Evolutionary conservation across 2,329 filamentous ascomycete species (phyloP).

Genomic region (Pleochaeta shiraiana): DNA sequence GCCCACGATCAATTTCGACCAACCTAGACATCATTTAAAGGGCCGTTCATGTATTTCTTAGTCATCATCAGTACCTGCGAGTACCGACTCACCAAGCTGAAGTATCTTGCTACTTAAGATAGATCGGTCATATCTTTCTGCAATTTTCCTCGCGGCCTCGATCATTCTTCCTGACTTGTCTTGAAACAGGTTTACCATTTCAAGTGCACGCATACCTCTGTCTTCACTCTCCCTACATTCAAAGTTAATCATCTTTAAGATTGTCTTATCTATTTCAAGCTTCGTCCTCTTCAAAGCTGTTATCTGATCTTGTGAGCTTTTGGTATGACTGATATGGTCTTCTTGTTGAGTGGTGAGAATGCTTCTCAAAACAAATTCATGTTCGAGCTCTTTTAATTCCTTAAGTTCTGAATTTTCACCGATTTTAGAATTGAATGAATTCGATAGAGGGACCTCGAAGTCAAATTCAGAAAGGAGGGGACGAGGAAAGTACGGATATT

Average conservation of each 20-base stretch:
- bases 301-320: conserved; percentile 41
- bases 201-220: conserved; percentile 79
- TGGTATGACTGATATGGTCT: conserved; percentile 49
- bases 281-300: conserved; percentile 47
- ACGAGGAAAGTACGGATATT: conserved; percentile 80
- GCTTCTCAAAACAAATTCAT: conserved; percentile 55
- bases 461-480: conserved; percentile 85
- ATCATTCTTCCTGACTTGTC: conserved; percentile 77
- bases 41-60: conserved; percentile 5
- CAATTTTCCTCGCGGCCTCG: conserved; percentile 77
- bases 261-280: conserved; percentile 69
- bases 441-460: conserved; percentile 59
- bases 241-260: conserved; percentile 69
- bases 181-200: conserved; percentile 69
- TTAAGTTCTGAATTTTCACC: conserved; percentile 21
- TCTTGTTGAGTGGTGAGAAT: conserved; percentile 52
- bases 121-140: conserved; percentile 58
- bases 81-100: conserved; percentile 46
- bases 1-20: too few relatives aligned
- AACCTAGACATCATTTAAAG: background rate
- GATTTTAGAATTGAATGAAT: conserved; percentile 21
- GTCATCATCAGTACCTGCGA: conserved; percentile 15
- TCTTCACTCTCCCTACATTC: conserved; percentile 92
- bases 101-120: conserved; percentile 81
- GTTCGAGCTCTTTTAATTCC: conserved; percentile 48